Percentiles rank a stretch among this genome's conserved stretches.
phyloP scores from a whole-genome alignment of 306 rosid genomes.

The Prosopis cineraria region DNA sequence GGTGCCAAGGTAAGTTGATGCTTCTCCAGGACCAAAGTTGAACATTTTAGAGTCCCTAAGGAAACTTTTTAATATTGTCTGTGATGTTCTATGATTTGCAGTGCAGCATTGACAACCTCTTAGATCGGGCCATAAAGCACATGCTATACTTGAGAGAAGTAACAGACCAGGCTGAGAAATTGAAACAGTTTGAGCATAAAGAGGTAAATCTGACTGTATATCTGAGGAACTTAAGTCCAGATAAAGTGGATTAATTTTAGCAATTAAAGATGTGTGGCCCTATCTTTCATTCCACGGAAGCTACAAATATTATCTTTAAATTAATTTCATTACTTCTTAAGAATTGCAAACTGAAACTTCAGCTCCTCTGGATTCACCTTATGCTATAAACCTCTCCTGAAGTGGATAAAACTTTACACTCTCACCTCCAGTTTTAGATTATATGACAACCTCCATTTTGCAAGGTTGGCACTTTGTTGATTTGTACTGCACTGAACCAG shows the following conservation, averaged over 20 bases:
- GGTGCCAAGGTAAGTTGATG: constrained; percentile 63
- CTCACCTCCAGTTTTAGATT: neutral
- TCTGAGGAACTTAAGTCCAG: neutral
- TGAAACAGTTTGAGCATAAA: constrained; percentile 43
- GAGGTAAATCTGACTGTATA: constrained; percentile 47
- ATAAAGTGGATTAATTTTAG: neutral
- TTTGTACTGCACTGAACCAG: neutral
- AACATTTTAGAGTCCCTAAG: constrained; percentile 6
- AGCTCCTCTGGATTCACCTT: neutral
- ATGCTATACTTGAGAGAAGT: constrained; percentile 66
- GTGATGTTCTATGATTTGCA: constrained; percentile 42
- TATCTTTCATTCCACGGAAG: neutral
- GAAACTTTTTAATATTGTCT: neutral
- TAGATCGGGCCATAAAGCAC: constrained; percentile 80
- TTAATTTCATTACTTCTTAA: neutral
- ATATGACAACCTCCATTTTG: neutral
- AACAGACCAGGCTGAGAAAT: constrained; percentile 70
- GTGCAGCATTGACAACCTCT: constrained; percentile 93
- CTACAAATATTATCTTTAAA: neutral
- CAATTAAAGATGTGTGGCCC: neutral
- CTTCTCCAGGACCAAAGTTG: neutral
- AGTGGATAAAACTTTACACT: neutral
- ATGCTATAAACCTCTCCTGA: neutral
- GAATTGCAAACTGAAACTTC: neutral
- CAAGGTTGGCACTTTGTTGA: neutral